Conservation (phyloP, 129 eudicot species). For the Erigeron canadensis region DNA sequence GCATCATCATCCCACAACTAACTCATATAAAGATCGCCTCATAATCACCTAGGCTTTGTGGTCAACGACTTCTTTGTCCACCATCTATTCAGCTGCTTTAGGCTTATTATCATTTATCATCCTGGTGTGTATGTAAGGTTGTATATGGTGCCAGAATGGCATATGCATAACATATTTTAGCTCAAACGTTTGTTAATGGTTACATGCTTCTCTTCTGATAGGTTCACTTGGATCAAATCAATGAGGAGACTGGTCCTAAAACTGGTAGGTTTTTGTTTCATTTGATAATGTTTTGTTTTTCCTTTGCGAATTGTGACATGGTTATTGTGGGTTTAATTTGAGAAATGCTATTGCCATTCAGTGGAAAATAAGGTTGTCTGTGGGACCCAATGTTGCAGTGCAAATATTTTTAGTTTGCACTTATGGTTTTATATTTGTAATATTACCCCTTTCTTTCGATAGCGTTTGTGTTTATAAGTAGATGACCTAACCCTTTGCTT, state of each 20-base stretch:
- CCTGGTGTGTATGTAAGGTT: too few relatives aligned
- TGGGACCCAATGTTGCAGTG: neutral
- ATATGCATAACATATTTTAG: too few relatives aligned
- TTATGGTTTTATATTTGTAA: slow-evolving; percentile 15
- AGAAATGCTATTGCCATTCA: neutral
- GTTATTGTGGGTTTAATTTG: slow-evolving; percentile 9
- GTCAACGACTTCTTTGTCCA: too few relatives aligned
- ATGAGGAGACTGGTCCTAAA: slow-evolving; percentile 51
- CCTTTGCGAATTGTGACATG: neutral
- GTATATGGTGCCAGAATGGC: too few relatives aligned
- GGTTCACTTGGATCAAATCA: slow-evolving; percentile 68
- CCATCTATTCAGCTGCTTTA: too few relatives aligned
- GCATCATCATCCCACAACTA: too few relatives aligned
- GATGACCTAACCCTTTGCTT: neutral
- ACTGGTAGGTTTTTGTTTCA: slow-evolving; percentile 46
- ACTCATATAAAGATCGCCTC: too few relatives aligned
- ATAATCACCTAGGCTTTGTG: too few relatives aligned
- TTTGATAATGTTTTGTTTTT: neutral
- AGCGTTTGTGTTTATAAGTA: neutral
- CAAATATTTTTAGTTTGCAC: neutral
- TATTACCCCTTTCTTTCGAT: neutral
- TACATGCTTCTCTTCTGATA: slow-evolving; percentile 27
- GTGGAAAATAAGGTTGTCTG: neutral
- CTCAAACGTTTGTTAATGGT: neutral
- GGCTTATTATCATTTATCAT: too few relatives aligned